Base-by-base conservation (phyloP, 805 yeast genomes). In the Saccharomycopsis sp. region DNA sequence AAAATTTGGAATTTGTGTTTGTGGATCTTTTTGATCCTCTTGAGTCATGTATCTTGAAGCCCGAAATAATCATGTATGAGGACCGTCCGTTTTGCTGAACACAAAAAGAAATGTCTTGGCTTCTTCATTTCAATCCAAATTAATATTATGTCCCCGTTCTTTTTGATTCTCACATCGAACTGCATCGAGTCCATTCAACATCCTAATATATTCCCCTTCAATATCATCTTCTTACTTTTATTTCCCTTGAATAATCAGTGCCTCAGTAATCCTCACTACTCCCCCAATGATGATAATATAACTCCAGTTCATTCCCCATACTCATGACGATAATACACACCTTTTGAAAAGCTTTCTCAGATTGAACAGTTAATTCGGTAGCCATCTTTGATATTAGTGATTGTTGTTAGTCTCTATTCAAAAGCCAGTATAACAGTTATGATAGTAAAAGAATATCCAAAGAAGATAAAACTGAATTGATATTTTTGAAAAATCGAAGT, bases 341-440 rank as follows among this genome's bases (percentile, higher is more conserved):
- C 96, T 94, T 94, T 87, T 94, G 99, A 97, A 87, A 94, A 91
- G 99, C 99, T 84, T 96, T 93, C 87, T 94, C 99, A 78, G 97
- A 88, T 87, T 94, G 99, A 84, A 94, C 99, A 80, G 97, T 93
- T 84, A 94, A 90, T 87, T 94, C 99, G 81, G 98, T 88, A 78
- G 98, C 96, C 98, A 93, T 94, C 82, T 82, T 83, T 72, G 42
- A 35, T 44, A 17, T 17, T 44, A 44, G 49, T 44, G 7, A 44
- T 44, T 29, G 38, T 29, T 29, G 17, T 25, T 23, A 52, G 17
- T 52, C 3, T 52, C 38, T 5, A 29, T 12, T 29, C 38, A 29
- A 29, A 29, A 29, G 38, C 38, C 12, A 7, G 38, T 29, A 12
- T 29, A 29, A 7, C 38, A 29, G 38, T 29, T 29, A 29, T 29